Base-by-base conservation (phyloP, 129 eudicot species). In the Logfia minima region DNA sequence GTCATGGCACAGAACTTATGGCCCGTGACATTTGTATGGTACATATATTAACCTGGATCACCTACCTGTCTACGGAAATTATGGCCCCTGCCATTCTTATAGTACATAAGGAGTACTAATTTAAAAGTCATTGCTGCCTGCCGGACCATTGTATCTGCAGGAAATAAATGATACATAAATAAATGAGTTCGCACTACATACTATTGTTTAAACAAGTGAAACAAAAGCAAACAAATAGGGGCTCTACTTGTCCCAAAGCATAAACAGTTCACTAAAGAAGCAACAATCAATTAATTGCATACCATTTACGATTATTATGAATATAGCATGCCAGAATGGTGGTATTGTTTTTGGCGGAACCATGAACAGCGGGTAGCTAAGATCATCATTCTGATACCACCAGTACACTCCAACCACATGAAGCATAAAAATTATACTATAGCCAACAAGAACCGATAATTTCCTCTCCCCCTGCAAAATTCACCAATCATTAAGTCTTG, bases 261-360 rank as follows among this genome's bases (percentile, higher is more conserved):
- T 75, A 64, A 65, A 65, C 41, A 8, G 39, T 21, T 48, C 19
- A 62, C 21, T 43, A 29, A 24, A 29, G 34, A 76, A 48, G 32
- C 31, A 65, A 52, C 32, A 66, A 76, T 41, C 31, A 32, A 51
- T 48, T 35, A 14, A 23, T 74, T 74, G 10, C 90, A 81, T 88
- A 91, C 97, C 97, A 61, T 89, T 91, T n/a, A 91, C 87, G 9
- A 91, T 70, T 75, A 91, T 87, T 72, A 83, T 84, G 75, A 88
- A 91, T 70, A 89, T 65, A 43, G 92, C 97, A 77, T 89, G 95
- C 97, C 95, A 91, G 80, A 91, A 89, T 2, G 95, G 97, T 69
- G 97, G 97, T 75, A 91, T 84, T 66, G 83, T 81, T 78, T 91
- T 91, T 53, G 92, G 95, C 10, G 97, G 97, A 80, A 91, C 79